phyloP scores from a whole-genome alignment of 2,329 filamentous ascomycete species.

The Ophiostoma piceae region DNA sequence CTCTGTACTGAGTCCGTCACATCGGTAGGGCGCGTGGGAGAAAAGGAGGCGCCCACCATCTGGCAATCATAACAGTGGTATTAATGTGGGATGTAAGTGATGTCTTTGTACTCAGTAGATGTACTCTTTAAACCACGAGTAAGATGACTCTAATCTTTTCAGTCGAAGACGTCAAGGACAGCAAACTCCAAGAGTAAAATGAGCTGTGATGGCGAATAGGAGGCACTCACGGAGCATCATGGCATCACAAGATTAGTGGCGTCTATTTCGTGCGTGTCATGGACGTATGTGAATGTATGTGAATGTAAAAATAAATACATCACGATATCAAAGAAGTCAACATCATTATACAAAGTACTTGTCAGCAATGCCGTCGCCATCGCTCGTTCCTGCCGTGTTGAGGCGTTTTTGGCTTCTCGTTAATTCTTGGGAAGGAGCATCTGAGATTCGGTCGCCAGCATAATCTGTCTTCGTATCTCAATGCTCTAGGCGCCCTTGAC shows the following conservation, averaged over 20 bases:
- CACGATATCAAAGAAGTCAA: too few relatives aligned
- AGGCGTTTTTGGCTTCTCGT: background rate
- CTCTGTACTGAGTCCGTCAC: background rate
- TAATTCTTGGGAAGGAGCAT: background rate
- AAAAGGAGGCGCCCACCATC: background rate
- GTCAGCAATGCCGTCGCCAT: background rate
- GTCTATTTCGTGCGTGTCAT: background rate
- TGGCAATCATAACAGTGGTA: background rate
- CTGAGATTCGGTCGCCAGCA: background rate
- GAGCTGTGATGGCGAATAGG: slow-evolving; percentile 4
- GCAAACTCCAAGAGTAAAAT: background rate
- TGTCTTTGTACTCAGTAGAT: too few relatives aligned
- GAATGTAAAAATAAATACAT: background rate
- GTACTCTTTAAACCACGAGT: too few relatives aligned
- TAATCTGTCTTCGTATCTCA: too few relatives aligned
- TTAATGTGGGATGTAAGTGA: background rate
- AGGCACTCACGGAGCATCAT: background rate
- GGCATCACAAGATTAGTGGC: slow-evolving; percentile 7
- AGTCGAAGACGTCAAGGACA: too few relatives aligned
- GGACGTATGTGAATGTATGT: background rate
- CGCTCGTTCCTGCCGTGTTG: background rate
- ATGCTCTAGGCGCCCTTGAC: too few relatives aligned
- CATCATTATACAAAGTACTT: too few relatives aligned
- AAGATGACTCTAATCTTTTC: too few relatives aligned
- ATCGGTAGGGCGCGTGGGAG: background rate